Evolutionary conservation across 331 rosid genomes (phyloP).

Genomic region (Pyracantha coccinea): DNA sequence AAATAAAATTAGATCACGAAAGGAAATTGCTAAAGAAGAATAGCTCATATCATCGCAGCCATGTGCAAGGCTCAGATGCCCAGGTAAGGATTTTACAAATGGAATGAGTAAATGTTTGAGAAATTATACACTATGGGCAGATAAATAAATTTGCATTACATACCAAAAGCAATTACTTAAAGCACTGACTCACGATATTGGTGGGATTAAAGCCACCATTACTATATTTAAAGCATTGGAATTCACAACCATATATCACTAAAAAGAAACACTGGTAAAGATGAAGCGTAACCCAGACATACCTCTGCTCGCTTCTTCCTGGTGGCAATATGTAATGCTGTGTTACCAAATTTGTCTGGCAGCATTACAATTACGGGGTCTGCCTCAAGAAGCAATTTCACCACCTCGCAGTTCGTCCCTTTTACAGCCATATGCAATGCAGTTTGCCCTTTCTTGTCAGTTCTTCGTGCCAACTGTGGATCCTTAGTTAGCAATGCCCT

Average conservation of each 20-base stretch:
- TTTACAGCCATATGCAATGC: slow-evolving; percentile 99
- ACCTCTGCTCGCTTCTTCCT: slow-evolving; percentile 96
- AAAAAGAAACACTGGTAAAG: background rate
- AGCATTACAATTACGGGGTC: slow-evolving; percentile 98
- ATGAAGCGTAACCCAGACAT: background rate
- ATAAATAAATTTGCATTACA: background rate
- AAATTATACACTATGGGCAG: background rate
- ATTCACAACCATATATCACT: background rate
- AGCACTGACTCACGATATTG: background rate
- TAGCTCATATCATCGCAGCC: background rate
- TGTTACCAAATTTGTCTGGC: slow-evolving; percentile 92
- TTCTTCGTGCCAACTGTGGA: slow-evolving; percentile 85
- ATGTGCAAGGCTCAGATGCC: background rate
- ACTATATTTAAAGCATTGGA: background rate
- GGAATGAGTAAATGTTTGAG: background rate
- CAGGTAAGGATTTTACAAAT: background rate
- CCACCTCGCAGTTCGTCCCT: slow-evolving; percentile 87
- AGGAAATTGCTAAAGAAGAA: background rate
- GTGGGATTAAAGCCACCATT: background rate
- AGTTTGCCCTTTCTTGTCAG: slow-evolving; percentile 97
- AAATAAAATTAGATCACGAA: background rate
- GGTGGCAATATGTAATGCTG: slow-evolving; percentile 90
- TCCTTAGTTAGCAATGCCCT: slow-evolving; percentile 65
- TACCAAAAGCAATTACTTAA: background rate
- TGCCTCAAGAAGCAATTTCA: slow-evolving; percentile 81